Evolutionary conservation across 768 basidiomycete genomes (phyloP), one percentile per base, ranked within the genome.

Genomic region (Leccinum variicolor): DNA sequence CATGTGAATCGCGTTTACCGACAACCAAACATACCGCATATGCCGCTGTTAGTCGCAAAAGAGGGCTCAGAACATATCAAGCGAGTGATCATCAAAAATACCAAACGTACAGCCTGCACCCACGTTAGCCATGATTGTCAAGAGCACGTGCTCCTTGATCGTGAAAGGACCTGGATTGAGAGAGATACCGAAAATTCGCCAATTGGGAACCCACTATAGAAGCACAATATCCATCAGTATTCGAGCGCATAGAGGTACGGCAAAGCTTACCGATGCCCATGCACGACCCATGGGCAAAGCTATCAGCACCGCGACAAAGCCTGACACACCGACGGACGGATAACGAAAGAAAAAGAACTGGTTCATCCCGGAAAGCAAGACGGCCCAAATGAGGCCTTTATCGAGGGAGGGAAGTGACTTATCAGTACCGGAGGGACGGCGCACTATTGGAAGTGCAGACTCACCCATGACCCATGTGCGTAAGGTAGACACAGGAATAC

Each of bases 301-400:
- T 7, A 92, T 64, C 15, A 93, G 74, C 61, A 89, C 84, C 0
- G 87, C 85, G n/a, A 90, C 84, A 55, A 88, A 78, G 75, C 67
- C 63, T 47, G 66, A 72, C 56, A 80, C 54, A 11, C 21, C 19
- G 47, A 76, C 71, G 15, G 76, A 71, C 4, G 87, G 88, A 64
- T 82, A 89, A 28, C 88, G 81, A 62, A 89, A 82, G 69, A 80
- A 86, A 71, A 90, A 89, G 73, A 89, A 90, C 64, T 89, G 88
- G 71, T 90, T 90, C 76, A 90, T 76, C 45, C 88, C 86, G 0
- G 89, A 79, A 21, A 90, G 77, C 51, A 91, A 21, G 61, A 86
- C 73, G 0, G 85, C 76, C 79, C 81, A 85, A 0, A 69, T 23
- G 2, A 84, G 58, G 2, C 70, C 72, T 72, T 46, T 1, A 45